phyloP scores from a whole-genome alignment of 1,284 basidiomycete species.

The Athelia sp. region DNA sequence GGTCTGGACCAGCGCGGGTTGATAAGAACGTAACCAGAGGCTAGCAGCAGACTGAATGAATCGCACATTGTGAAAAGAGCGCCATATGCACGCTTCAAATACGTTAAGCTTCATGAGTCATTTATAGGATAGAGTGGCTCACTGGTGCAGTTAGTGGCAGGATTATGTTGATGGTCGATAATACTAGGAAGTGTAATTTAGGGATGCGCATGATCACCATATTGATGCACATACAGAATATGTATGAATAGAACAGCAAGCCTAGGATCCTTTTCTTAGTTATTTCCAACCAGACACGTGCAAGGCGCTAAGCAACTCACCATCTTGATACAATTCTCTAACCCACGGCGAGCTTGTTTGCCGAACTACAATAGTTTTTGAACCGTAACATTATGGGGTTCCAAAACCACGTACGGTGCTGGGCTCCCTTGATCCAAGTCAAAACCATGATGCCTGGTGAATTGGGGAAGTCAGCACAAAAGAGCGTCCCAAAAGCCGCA shows the following conservation, averaged over 20 bases:
- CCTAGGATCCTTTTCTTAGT: conserved; percentile 18
- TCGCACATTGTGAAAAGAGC: conserved; percentile 37
- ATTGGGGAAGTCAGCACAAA: not conserved
- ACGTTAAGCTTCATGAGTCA: conserved; percentile 19
- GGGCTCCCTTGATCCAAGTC: conserved; percentile 32
- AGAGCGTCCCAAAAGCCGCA: not conserved
- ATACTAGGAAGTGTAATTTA: conserved; percentile 23
- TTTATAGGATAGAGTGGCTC: conserved; percentile 7
- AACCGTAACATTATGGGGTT: not conserved
- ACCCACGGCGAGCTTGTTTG: conserved; percentile 30
- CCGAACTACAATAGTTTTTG: conserved; percentile 22
- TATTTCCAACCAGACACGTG: not conserved
- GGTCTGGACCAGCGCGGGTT: conserved; percentile 23
- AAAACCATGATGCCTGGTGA: conserved; percentile 30
- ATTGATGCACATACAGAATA: conserved; percentile 23
- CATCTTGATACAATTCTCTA: conserved; percentile 34
- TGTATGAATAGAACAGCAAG: conserved; percentile 35
- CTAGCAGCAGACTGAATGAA: not conserved
- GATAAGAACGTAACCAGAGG: not conserved
- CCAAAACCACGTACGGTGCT: conserved; percentile 22
- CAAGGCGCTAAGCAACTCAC: no score
- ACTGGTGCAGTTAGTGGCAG: conserved; percentile 33
- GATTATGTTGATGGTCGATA: conserved; percentile 35
- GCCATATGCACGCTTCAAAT: not conserved
- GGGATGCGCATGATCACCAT: not conserved